Base-by-base conservation (phyloP, 768 basidiomycete species). In the Tylopilus sp. region DNA sequence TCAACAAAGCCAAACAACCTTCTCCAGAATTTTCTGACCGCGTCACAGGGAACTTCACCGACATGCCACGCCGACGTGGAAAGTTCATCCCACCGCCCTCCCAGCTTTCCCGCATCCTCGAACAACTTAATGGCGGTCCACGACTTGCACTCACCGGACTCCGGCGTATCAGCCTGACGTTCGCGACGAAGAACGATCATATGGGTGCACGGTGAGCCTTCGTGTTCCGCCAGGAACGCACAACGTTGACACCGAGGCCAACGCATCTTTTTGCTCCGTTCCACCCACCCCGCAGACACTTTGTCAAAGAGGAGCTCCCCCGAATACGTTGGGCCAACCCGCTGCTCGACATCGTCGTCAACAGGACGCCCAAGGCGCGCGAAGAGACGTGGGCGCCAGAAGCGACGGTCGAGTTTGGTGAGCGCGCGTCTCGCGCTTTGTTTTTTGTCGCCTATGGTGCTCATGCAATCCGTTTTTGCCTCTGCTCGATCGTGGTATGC, bases 281-380 rank as follows among this genome's bases (percentile, higher is more conserved):
- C 6, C n/a, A 11, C 10, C 37, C 11, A 14, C 2, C 3, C 16
- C 17, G 44, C 53, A 89, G 90, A 41, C 84, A 89, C 73, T 92
- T 92, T 57, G 77, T 87, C 34, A 88, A 87, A 63, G 83, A 92
- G 36, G 78, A 87, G n/a, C 71, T 92, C 0, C 87, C 87, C 1
- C 77, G 87, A 28, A 87, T 92, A 74, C 85, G 82, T 12, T 90
- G 81, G 67, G 85, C 82, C 2, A 92, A 92, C 61, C 89, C 89
- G 0, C 66, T 74, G 9, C 61, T 92, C 24, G 73, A 79, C 28
- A 83, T 92, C 31, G 70, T 78, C 29, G 79, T 90, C 0, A 75
- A 78, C 57, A 83, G 76, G 54, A 68, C 76, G 40, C 72, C 68
- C 29, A 88, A 87, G 69, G 71, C 75, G 11, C 68, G 70, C 49